Evolutionary conservation across 495 filamentous ascomycete species (phyloP), one percentile per base, ranked within the genome.

Genomic region (Pseudoneurospora amorphoporcata): DNA sequence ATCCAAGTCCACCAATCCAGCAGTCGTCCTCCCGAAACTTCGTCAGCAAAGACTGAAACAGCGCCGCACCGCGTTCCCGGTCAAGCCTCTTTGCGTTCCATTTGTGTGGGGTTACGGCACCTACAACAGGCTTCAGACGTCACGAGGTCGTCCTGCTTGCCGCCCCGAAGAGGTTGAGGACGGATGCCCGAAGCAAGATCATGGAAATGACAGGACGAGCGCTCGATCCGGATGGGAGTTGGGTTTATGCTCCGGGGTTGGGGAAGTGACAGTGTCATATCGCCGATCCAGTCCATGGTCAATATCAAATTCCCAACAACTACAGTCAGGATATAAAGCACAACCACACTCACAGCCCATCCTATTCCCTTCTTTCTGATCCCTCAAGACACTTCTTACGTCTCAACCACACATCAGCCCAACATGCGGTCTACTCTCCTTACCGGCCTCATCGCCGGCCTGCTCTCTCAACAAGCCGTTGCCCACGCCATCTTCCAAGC

Each of bases 401-500:
- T 39, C 17, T 29, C 70, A 37, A 29, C 58, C 71, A 42, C 19
- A 29, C 32, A 40, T 47, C 29, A 17, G 7, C 14, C 41, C 72
- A 45, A 58, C 45, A 86, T 86, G 84, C 86, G 85, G 81, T 81
- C 78, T 12, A 76, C 79, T 68, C 65, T 76, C 19, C 19, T 79
- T 69, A 76, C 78, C 70, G 74, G 78, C 70, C 39, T 78, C 65
- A 72, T 76, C 0, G 74, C 79, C 14, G 77, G 80, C 41, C 75
- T 85, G 9, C 75, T 75, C 35, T 79, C 78, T 37, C 77, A 77
- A 10, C 70, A 82, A 29, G 82, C 79, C 43, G 78, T 82, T 17
- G 83, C 82, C 43, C 86, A 87, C 70, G 83, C 86, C 39, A 85
- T 80, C 68, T 87, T 86, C 80, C 86, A 87, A 70, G 76, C 85